Evolutionary conservation across 225 moss, liverwort and hornwort species (phyloP).

Genomic region (Anthoceros angustus): DNA sequence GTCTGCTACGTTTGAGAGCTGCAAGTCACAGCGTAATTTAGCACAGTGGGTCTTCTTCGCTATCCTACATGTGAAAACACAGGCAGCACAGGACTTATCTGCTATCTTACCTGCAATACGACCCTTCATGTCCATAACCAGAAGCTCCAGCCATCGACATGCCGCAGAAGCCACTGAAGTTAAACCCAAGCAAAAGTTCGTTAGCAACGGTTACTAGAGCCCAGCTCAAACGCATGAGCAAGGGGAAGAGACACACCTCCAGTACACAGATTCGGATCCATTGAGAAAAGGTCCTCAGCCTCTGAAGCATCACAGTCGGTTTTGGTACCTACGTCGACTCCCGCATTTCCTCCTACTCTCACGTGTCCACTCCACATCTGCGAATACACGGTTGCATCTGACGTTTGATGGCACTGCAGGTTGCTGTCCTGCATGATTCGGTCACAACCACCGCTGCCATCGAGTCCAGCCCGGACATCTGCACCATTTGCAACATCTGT

Average conservation of each 20-base stretch:
- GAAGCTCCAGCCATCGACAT: constrained; percentile 29
- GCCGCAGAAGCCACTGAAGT: constrained; percentile 20
- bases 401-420: too few relatives aligned
- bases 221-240: not conserved
- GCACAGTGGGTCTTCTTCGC: not conserved
- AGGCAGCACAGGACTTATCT: not conserved
- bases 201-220: not conserved
- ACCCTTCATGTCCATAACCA: constrained; percentile 27
- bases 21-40: not conserved
- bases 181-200: not conserved
- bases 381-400: too few relatives aligned
- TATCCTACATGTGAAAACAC: not conserved
- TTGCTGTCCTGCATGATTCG: too few relatives aligned
- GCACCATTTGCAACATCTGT: too few relatives aligned
- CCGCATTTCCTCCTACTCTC: too few relatives aligned
- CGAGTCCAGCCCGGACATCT: too few relatives aligned
- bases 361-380: too few relatives aligned
- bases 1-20: constrained; percentile 26
- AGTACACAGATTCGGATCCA: not conserved
- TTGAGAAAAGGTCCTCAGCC: not conserved
- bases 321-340: too few relatives aligned
- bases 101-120: constrained; percentile 20
- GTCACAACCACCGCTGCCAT: too few relatives aligned
- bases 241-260: not conserved
- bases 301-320: too few relatives aligned